These are phyloP conservation scores for Talaromyces sp. DNA, from an alignment of 2,329 filamentous ascomycete genomes.

Conservation along the genomic window DNA sequence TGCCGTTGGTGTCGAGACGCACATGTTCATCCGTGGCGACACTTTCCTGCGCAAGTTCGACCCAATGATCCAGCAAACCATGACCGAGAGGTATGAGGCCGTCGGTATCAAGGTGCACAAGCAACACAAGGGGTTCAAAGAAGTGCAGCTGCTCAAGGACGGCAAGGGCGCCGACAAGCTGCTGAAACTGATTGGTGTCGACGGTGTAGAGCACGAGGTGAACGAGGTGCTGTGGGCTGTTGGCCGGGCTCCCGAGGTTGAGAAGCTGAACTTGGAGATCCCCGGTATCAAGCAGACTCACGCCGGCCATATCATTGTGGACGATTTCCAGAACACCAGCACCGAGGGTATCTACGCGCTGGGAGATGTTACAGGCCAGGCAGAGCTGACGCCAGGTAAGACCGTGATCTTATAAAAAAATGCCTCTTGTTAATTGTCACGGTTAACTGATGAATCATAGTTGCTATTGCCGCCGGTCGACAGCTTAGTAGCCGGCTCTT, in stretches of 20 bases:
- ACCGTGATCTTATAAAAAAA: not conserved
- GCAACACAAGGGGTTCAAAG: conserved; percentile 41
- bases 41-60: conserved; percentile 47
- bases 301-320: conserved; percentile 39
- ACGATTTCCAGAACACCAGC: conserved; percentile 47
- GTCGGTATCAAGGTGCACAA: conserved; percentile 44
- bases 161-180: conserved; percentile 43
- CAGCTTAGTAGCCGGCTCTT: conserved; percentile 47
- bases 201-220: conserved; percentile 39
- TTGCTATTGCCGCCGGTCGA: conserved; percentile 48
- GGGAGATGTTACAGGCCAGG: conserved; percentile 47
- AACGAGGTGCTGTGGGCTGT: conserved; percentile 49
- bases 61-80: conserved; percentile 47
- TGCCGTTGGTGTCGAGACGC: conserved; percentile 44
- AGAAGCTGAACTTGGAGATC: conserved; percentile 36
- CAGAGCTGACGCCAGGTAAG: conserved; percentile 46
- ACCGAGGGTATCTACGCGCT: conserved; percentile 44
- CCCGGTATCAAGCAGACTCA: conserved; percentile 36
- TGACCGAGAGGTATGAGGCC: conserved; percentile 47
- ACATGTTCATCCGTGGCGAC: conserved; percentile 46
- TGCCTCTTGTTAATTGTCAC: too few relatives aligned
- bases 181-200: conserved; percentile 38
- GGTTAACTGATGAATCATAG: conserved; percentile 19
- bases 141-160: conserved; percentile 39
- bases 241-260: conserved; percentile 41